phyloP scores from a whole-genome alignment of 208 protist genomes.

The Acanthamoeba lenticulata region DNA sequence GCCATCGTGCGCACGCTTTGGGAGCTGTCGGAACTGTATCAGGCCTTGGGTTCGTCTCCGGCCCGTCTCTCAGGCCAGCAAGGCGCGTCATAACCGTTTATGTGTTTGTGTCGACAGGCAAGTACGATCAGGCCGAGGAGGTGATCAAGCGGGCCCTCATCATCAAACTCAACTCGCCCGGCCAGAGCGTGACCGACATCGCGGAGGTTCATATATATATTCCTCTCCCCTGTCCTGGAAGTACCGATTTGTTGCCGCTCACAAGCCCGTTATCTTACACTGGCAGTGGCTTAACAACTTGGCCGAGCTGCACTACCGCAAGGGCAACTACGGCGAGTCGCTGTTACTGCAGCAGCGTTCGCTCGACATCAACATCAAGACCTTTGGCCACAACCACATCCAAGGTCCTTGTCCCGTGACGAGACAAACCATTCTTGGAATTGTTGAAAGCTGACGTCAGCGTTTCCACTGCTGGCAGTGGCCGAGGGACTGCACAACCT shows the following conservation, averaged over 20 bases:
- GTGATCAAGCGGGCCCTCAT: constrained; percentile 62
- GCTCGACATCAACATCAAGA: constrained; percentile 39
- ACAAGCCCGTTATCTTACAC: not conserved
- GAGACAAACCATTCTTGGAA: not conserved
- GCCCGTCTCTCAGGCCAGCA: not conserved
- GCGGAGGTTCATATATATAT: not conserved
- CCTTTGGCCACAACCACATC: constrained; percentile 44
- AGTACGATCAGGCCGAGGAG: constrained; percentile 58
- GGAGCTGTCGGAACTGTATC: constrained; percentile 64
- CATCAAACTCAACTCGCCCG: constrained; percentile 45
- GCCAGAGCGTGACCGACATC: constrained; percentile 35
- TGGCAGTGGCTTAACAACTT: constrained; percentile 29
- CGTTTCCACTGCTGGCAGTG: no score
- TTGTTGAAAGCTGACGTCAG: no score
- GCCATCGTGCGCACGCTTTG: not conserved
- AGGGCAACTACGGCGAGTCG: constrained; percentile 51
- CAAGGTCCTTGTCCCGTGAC: not conserved
- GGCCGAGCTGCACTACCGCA: constrained; percentile 51
- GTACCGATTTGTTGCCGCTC: not conserved
- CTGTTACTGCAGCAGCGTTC: constrained; percentile 47
- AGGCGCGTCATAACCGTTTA: not conserved
- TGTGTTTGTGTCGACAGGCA: not conserved
- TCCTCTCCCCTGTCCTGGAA: not conserved
- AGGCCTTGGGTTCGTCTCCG: constrained; percentile 20
- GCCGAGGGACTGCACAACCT: constrained; percentile 36